phyloP scores from a whole-genome alignment of 805 yeast genomes.

The Lipomyces mesembrius region DNA sequence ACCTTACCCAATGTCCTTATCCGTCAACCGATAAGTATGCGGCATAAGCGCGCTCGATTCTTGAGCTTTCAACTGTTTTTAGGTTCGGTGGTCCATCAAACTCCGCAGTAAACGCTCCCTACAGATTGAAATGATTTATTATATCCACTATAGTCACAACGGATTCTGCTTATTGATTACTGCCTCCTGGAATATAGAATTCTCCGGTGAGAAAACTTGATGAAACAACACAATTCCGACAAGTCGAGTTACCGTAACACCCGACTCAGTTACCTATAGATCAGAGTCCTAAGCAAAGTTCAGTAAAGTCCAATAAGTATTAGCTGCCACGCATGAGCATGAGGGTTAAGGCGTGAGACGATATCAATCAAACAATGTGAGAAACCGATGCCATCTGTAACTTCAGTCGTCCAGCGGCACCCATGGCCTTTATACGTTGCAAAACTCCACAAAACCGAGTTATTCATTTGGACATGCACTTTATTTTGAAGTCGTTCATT shows the following conservation, averaged over 20 bases:
- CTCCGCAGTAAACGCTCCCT: neutral
- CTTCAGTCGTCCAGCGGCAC: neutral
- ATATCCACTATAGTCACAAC: neutral
- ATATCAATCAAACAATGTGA: no score
- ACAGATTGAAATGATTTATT: neutral
- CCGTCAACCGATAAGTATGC: neutral
- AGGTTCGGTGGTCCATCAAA: neutral
- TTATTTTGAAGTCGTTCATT: conserved; percentile 5
- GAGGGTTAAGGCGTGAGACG: no score
- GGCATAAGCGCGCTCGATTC: neutral
- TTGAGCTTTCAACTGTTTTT: neutral
- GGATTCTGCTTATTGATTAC: no score
- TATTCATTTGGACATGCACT: conserved; percentile 14
- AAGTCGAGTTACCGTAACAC: no score
- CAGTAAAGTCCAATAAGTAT: no score
- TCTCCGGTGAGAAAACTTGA: no score
- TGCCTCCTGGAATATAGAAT: no score
- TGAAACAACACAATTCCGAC: no score
- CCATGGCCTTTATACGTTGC: neutral
- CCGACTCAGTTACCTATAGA: no score
- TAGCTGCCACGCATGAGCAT: no score
- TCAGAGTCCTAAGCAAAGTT: no score
- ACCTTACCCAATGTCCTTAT: conserved; percentile 10
- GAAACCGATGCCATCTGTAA: neutral
- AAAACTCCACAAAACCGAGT: neutral